Conservation (phyloP, 352 stramenopile species). For the Blastocystis sp. region DNA sequence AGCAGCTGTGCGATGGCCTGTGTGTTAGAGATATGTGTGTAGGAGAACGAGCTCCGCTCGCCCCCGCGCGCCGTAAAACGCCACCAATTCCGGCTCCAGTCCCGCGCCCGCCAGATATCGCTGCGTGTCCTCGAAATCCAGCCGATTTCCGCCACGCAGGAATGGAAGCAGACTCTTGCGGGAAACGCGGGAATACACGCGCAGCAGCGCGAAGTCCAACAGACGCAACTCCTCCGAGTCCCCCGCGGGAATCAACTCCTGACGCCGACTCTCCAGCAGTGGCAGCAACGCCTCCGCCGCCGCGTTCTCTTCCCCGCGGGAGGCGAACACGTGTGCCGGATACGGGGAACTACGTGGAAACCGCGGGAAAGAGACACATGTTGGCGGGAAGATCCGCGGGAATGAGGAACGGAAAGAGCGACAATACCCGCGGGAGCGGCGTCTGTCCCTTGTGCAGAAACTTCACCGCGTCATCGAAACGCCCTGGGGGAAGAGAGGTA, state of each 20-base stretch:
- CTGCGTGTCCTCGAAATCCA: background rate
- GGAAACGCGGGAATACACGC: background rate
- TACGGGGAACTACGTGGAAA: background rate
- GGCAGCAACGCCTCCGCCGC: background rate
- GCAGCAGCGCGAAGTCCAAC: background rate
- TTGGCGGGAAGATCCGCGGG: background rate
- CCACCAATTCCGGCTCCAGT: background rate
- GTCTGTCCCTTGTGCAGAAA: background rate
- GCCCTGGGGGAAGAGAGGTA: too few species aligned
- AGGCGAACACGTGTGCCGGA: background rate
- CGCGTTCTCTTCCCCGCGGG: background rate
- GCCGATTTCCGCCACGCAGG: background rate
- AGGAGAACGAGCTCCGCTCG: background rate
- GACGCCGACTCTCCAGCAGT: conserved; percentile 1
- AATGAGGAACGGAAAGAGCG: conserved; percentile 2
- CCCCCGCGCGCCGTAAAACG: background rate
- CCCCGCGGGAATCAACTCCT: background rate
- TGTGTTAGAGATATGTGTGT: background rate
- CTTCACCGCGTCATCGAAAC: background rate
- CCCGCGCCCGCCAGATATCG: background rate
- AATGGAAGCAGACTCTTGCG: background rate
- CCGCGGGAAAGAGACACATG: background rate
- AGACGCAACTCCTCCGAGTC: background rate
- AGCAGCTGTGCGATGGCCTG: background rate
- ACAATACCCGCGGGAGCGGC: background rate